A percentile compares a stretch with the other conserved stretches of the same genome.
Evolutionary conservation across 805 yeast species (phyloP).

Genomic region (Ascoidea rubescens): DNA sequence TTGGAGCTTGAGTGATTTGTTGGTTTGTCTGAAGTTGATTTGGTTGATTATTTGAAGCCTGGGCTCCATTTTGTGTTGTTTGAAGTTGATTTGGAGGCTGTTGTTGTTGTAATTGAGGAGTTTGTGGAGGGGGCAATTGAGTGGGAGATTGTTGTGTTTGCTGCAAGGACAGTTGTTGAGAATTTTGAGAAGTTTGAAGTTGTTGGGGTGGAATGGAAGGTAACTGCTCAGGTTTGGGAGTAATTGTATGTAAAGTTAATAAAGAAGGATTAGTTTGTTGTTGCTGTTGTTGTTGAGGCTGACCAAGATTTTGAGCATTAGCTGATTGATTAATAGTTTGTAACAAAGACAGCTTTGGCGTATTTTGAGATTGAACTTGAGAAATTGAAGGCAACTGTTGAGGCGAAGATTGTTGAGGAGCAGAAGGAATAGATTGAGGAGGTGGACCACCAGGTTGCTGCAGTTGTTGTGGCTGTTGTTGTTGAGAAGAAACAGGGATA

Average conservation of each 20-base stretch:
- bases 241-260: background rate
- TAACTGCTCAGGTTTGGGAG: background rate
- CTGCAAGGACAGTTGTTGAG: background rate
- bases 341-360: conserved; percentile 13
- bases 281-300: conserved; percentile 13
- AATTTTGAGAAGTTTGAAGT: background rate
- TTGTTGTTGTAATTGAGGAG: conserved; percentile 11
- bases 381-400: background rate
- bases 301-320: conserved; percentile 7
- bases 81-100: conserved; percentile 5
- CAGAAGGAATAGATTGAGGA: conserved; percentile 4
- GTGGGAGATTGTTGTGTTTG: background rate
- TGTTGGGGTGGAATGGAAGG: background rate
- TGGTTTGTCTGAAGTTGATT: conserved; percentile 1
- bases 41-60: background rate
- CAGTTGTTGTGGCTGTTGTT: conserved; percentile 12
- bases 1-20: conserved; percentile 10
- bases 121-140: conserved; percentile 12
- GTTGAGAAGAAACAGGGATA: conserved; percentile 6
- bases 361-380: conserved; percentile 9
- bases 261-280: background rate
- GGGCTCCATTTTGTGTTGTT: background rate
- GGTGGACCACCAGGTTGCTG: conserved; percentile 10
- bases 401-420: background rate
- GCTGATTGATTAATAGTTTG: conserved; percentile 10